These are phyloP conservation scores for Heliamphora pulchella DNA, from an alignment of 179 eudicot species.

Conservation along the genomic window DNA sequence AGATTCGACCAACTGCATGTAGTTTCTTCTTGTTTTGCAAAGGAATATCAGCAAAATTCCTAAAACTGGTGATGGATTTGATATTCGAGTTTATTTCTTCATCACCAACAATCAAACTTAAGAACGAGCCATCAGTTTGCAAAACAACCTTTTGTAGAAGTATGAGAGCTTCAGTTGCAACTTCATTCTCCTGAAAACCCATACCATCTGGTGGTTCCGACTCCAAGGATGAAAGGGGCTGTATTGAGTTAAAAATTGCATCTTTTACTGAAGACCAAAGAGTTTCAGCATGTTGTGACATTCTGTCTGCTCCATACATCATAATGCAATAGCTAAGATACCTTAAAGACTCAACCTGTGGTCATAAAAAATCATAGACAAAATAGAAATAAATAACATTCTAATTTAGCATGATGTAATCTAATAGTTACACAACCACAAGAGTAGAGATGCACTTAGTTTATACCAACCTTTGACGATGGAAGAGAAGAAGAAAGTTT, in stretches of 20 bases:
- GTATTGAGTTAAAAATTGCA: slow-evolving; percentile 33
- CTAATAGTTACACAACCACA: slow-evolving; percentile 10
- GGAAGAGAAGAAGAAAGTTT: slow-evolving; percentile 81
- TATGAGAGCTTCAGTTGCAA: slow-evolving; percentile 56
- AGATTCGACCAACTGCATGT: slow-evolving; percentile 46
- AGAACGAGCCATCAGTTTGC: slow-evolving; percentile 35
- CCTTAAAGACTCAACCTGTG: slow-evolving; percentile 77
- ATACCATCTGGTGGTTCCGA: slow-evolving; percentile 26
- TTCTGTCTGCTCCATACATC: slow-evolving; percentile 67
- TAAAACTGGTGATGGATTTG: slow-evolving; percentile 31
- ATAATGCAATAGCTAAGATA: slow-evolving; percentile 66
- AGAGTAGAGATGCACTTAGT: slow-evolving; percentile 16
- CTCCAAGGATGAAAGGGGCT: slow-evolving; percentile 26
- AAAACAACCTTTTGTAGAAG: slow-evolving; percentile 58
- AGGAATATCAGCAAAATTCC: slow-evolving; percentile 33
- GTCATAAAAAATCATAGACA: slow-evolving; percentile 10
- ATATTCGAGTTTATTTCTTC: slow-evolving; percentile 45
- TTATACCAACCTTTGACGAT: slow-evolving; percentile 65
- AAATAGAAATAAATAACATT: not conserved
- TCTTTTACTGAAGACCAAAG: slow-evolving; percentile 68
- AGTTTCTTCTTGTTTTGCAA: slow-evolving; percentile 48
- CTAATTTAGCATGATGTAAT: slow-evolving; percentile 3
- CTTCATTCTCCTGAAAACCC: slow-evolving; percentile 51
- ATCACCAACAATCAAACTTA: slow-evolving; percentile 51
- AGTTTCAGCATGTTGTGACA: slow-evolving; percentile 51